Evolutionary conservation across 2,329 filamentous ascomycete species (phyloP).

Genomic region (Aspergillus thermomutatus): DNA sequence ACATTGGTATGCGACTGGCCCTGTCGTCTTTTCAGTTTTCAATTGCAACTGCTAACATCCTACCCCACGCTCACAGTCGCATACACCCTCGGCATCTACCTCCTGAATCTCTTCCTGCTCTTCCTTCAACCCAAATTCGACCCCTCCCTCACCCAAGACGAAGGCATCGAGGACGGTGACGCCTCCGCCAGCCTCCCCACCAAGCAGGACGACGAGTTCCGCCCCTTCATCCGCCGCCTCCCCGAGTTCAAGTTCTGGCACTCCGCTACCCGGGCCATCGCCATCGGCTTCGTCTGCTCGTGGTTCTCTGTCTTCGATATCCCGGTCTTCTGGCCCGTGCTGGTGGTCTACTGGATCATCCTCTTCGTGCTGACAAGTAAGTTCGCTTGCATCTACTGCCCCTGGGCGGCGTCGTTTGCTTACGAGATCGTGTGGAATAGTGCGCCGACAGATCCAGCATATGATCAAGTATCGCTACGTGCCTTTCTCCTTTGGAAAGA

Average conservation of each 20-base stretch:
- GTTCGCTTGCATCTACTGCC: slow-evolving; percentile 36
- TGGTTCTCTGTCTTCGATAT: slow-evolving; percentile 96
- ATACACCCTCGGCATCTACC: slow-evolving; percentile 97
- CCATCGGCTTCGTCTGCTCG: slow-evolving; percentile 79
- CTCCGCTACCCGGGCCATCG: slow-evolving; percentile 81
- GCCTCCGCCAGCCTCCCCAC: slow-evolving; percentile 74
- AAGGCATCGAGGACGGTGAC: slow-evolving; percentile 91
- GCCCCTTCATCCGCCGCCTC: slow-evolving; percentile 90
- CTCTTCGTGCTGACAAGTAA: slow-evolving; percentile 91
- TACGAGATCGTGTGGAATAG: slow-evolving; percentile 44
- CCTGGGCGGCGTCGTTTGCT: not conserved
- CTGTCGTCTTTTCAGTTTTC: not conserved
- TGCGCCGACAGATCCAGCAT: slow-evolving; percentile 99
- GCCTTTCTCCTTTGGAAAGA: slow-evolving; percentile 88
- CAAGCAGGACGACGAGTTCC: slow-evolving; percentile 96
- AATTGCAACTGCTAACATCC: not conserved
- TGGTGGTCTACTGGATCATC: slow-evolving; percentile 99
- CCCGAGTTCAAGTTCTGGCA: slow-evolving; percentile 99
- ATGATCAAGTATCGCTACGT: slow-evolving; percentile 99
- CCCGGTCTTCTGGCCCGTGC: slow-evolving; percentile 97
- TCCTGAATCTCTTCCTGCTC: slow-evolving; percentile 97
- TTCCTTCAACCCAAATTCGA: slow-evolving; percentile 99
- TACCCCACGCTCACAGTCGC: slow-evolving; percentile 60
- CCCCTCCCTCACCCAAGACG: slow-evolving; percentile 90
- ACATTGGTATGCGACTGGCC: slow-evolving; percentile 68